Base-by-base conservation (phyloP, 1,284 basidiomycete genomes). In the Golubevia pallescens region DNA sequence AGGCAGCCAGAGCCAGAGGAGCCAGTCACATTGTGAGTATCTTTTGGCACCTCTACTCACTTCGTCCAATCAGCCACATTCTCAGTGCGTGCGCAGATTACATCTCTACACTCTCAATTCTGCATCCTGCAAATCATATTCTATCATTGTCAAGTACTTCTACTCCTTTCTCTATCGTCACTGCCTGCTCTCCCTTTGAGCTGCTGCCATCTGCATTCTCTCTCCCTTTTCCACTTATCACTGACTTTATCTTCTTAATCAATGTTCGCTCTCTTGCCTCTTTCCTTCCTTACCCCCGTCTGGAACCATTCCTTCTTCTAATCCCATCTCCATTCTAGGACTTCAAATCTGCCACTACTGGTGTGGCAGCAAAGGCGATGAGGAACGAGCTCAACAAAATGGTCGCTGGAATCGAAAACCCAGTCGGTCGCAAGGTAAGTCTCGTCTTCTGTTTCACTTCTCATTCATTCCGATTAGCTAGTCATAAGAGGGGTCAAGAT, bases 331-430 rank as follows among this genome's bases (percentile, higher is more conserved):
- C n/a, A n/a, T 28, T n/a, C 16, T 60, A 87, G 87, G 87, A 97
- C 89, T 97, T 97, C 91, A 96, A 97, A 89, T 96, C 94, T 53
- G 96, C 96, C 74, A 97, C 95, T 65, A 98, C 96, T 58, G 96
- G 96, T 78, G 93, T 99, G 80, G 93, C 95, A 52, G 94, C 95
- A 78, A 98, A 97, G 89, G 90, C 95, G 67, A 98, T 98, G 97
- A 92, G 94, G 88, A 97, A 98, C 86, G 96, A 99, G 89, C 92
- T 99, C 88, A 93, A 93, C 87, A 91, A 91, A 84, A 92, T 99
- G 89, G 94, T 98, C 82, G 88, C 73, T n/a, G 78, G 73, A 32
- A 77, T 85, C 66, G 74, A 84, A 72, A 93, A 97, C 81, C 89
- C 90, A 53, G 87, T 67, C 13, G 80, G 75, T 6, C 73, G 77